Percentiles rank a stretch among this genome's conserved stretches.
Conservation (phyloP, 1,284 basidiomycete genomes). For the Trametes sp. region DNA sequence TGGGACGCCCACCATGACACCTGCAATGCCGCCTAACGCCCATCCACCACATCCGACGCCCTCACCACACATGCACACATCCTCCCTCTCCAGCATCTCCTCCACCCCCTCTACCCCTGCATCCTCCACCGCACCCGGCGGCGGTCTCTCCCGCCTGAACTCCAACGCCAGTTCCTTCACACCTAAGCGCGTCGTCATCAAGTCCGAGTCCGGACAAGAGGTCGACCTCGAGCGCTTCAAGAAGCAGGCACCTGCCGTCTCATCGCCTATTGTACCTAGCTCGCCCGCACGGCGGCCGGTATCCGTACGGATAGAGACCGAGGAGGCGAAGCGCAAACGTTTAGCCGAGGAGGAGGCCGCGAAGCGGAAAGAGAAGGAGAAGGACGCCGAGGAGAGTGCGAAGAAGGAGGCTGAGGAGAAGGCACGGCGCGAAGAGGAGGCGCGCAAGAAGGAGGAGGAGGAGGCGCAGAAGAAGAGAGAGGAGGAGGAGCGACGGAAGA, state of each 20-base stretch:
- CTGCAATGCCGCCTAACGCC: conserved; percentile 56
- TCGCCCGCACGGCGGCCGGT: conserved; percentile 49
- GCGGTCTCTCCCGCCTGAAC: conserved; percentile 55
- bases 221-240: conserved; percentile 62
- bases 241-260: conserved; percentile 47
- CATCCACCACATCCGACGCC: conserved; percentile 61
- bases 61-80: conserved; percentile 56
- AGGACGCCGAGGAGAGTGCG: conserved; percentile 48
- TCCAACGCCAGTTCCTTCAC: conserved; percentile 70
- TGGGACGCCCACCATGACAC: conserved; percentile 69
- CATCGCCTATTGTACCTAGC: conserved; percentile 50
- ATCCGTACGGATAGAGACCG: conserved; percentile 51
- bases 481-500: conserved; percentile 50
- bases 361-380: conserved; percentile 45
- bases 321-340: conserved; percentile 57
- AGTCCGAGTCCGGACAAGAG: conserved; percentile 64
- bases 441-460: conserved; percentile 47
- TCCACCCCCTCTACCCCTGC: conserved; percentile 72
- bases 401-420: conserved; percentile 46
- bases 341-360: conserved; percentile 58
- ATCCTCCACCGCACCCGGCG: conserved; percentile 49
- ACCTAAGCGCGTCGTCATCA: conserved; percentile 62
- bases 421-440: conserved; percentile 41
- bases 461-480: conserved; percentile 47
- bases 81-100: conserved; percentile 56